Conservation (phyloP, 2,329 filamentous ascomycete species). For the Catunica adiposa region DNA sequence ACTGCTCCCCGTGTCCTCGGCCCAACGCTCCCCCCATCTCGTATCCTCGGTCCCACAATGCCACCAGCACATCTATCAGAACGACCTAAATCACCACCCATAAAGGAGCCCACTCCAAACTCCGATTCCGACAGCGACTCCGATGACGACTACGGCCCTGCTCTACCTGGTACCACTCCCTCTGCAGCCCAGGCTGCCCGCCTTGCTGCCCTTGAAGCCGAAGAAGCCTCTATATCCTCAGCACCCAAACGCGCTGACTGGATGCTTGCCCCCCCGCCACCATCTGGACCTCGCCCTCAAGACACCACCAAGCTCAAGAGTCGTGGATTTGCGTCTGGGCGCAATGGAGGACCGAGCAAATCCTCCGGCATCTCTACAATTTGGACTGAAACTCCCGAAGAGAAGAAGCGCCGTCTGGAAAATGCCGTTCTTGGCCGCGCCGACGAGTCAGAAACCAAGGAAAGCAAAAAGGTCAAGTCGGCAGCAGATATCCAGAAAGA, state of each 20-base stretch:
- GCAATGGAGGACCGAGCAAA: constrained; percentile 21
- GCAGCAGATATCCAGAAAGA: constrained; percentile 37
- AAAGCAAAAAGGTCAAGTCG: not conserved
- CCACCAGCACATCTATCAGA: constrained; percentile 28
- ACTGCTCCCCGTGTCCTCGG: constrained; percentile 15
- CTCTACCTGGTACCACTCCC: constrained; percentile 38
- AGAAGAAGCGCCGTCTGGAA: constrained; percentile 66
- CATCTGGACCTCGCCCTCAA: constrained; percentile 36
- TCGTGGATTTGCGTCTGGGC: constrained; percentile 63
- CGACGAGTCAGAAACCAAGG: constrained; percentile 22
- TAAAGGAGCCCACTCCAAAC: too few relatives aligned
- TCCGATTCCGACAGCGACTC: constrained; percentile 26
- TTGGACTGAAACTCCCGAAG: constrained; percentile 84
- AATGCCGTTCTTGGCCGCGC: constrained; percentile 67
- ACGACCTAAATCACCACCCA: constrained; percentile 14
- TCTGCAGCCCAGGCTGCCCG: constrained; percentile 19
- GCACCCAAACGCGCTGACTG: constrained; percentile 57
- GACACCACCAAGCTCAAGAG: constrained; percentile 73
- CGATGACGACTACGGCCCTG: constrained; percentile 42
- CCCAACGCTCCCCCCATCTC: constrained; percentile 25
- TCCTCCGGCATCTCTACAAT: constrained; percentile 40
- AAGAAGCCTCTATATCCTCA: constrained; percentile 15
- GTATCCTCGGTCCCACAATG: constrained; percentile 19
- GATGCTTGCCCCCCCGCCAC: constrained; percentile 58
- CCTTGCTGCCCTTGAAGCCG: not conserved